phyloP scores from a whole-genome alignment of 108 stramenopile species.

The Seminavis robusta region DNA sequence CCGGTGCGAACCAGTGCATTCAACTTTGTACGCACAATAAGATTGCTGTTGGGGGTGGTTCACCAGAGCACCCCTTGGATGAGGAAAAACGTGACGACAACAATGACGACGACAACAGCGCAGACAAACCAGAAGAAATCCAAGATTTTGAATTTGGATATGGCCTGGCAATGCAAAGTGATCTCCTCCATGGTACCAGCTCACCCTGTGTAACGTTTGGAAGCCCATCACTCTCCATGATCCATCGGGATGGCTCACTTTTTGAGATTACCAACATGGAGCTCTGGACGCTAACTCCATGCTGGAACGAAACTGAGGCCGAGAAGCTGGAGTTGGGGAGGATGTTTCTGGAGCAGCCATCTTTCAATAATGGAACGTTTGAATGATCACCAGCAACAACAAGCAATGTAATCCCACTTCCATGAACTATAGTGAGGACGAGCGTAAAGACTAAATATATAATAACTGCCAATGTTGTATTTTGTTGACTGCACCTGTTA shows the following conservation, averaged over 20 bases:
- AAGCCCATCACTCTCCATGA: slow-evolving; percentile 44
- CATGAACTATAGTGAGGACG: too few species aligned
- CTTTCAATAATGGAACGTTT: too few species aligned
- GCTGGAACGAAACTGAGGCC: slow-evolving; percentile 50
- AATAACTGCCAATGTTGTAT: too few species aligned
- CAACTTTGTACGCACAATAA: slow-evolving; percentile 64
- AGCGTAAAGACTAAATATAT: too few species aligned
- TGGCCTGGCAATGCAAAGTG: slow-evolving; percentile 54
- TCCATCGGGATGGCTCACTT: slow-evolving; percentile 36
- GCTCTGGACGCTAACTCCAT: slow-evolving; percentile 73
- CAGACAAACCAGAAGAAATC: not conserved
- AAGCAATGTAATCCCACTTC: too few species aligned
- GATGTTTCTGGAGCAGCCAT: slow-evolving; percentile 37
- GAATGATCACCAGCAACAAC: too few species aligned
- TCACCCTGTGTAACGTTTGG: slow-evolving; percentile 62
- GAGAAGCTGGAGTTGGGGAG: slow-evolving; percentile 60
- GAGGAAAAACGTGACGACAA: slow-evolving; percentile 12
- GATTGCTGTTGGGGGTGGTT: slow-evolving; percentile 64
- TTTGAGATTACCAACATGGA: slow-evolving; percentile 77
- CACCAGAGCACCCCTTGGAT: slow-evolving; percentile 4
- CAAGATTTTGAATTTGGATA: slow-evolving; percentile 47
- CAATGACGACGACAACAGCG: not conserved
- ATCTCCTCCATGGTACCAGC: slow-evolving; percentile 55
- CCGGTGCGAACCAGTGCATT: slow-evolving; percentile 51
- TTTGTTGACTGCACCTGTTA: too few species aligned